These are phyloP conservation scores for Phytophthora sojae DNA, from an alignment of 352 stramenopile genomes.

Conservation along the genomic window DNA sequence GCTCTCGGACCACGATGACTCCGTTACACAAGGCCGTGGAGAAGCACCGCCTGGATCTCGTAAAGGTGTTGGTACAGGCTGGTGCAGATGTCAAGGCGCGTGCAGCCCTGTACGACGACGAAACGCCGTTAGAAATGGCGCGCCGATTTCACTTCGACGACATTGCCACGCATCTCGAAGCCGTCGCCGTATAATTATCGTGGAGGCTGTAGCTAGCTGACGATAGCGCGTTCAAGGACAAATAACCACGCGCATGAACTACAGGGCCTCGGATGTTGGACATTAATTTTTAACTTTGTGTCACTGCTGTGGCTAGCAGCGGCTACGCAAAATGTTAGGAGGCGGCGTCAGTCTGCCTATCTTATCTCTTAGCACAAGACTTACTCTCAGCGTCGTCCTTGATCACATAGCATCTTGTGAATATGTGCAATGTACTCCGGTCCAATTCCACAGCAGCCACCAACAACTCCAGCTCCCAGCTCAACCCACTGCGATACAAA, in stretches of 20 bases:
- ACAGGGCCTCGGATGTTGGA: too few species aligned
- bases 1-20: conserved; percentile 65
- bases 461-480: conserved; percentile 75
- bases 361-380: background rate
- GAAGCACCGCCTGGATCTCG: conserved; percentile 60
- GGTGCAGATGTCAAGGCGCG: conserved; percentile 49
- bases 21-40: conserved; percentile 76
- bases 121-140: conserved; percentile 70
- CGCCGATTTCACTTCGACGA: conserved; percentile 58
- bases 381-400: conserved; percentile 25
- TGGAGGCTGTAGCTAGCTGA: too few species aligned
- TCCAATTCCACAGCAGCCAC: conserved; percentile 93
- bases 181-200: too few species aligned
- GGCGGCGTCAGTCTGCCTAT: too few species aligned
- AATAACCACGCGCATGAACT: background rate
- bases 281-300: too few species aligned
- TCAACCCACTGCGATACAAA: conserved; percentile 81
- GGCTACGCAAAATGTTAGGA: too few species aligned
- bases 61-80: conserved; percentile 48
- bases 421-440: conserved; percentile 85
- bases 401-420: conserved; percentile 35
- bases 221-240: background rate
- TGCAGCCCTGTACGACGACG: conserved; percentile 66
- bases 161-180: conserved; percentile 43
- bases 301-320: background rate